Base-by-base conservation (phyloP, 805 yeast genomes). In the Zygotorulaspora florentina region DNA sequence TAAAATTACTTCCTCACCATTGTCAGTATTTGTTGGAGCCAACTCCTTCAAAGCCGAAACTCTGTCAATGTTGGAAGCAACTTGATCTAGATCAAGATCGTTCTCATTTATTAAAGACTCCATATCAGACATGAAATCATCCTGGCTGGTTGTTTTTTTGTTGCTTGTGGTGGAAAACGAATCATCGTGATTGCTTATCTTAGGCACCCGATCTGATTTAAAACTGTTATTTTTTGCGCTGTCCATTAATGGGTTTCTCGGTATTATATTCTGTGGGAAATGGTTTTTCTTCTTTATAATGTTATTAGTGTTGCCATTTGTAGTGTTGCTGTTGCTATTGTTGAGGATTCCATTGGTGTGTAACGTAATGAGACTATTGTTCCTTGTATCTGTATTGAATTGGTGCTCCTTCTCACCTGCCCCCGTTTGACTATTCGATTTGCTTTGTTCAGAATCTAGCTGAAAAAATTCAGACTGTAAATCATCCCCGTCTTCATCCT, bases 31-130 rank as follows among this genome's bases (percentile, higher is more conserved):
- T 34, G 33, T 30, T 10, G 43, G 35, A 12, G 26, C 34, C 8
- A 34, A 31, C 10, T 35, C 34, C 28, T 50, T 50, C 6, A 46
- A 40, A 25, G 33, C 37, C 13, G 30, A 28, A 5, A 43, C 35
- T 13, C 47, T 49, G n/a, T 37, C 47, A 8, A 41, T 39, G 12
- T 44, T 39, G 3, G 56, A 40, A 3, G 48, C 43, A 3, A 50
- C 35, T 8, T 46, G 45, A 17, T 59, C 64, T n/a, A 59, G 38
- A 20, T 53, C 49, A 31, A 64, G 40, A 46, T 62, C 67, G 27
- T 58, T 53, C n/a, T 59, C 66, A 43, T 63, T 60, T 12, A 64
- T 59, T 33, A 54, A 63, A 1, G 67, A 62, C 28, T 62, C 66
- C 2, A 64, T 54, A 40, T 64, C 66, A 3, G 66, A 61, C 7